Base-by-base conservation (phyloP, 805 yeast genomes). In the Zygoascus bituminiphila region DNA sequence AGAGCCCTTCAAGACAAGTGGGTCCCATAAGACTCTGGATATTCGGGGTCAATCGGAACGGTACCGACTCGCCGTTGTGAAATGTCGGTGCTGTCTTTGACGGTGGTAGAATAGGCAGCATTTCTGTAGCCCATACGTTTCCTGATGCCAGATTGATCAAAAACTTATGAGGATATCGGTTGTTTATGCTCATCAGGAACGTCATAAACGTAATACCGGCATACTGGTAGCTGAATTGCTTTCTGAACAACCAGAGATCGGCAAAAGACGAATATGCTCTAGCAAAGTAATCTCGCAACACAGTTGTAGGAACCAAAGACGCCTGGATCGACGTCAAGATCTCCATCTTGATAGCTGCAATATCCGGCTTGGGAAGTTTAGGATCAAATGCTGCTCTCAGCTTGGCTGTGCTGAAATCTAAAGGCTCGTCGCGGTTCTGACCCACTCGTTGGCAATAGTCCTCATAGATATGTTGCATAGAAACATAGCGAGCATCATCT, bases 181-280 rank as follows among this genome's bases (percentile, higher is more conserved):
- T 80, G 63, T 88, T 88, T 59, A 93, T 86, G 67, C 95, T 82
- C 85, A 93, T 79, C 88, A 91, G 84, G 61, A 87, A 88, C 0
- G 98, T 86, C 75, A 89, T 81, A 65, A 91, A 91, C 40, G 88
- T 80, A 58, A 93, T 84, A 0, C 95, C 81, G 4, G 97, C 97
- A 67, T 91, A 93, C 65, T 89, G 96, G 23, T 95, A 82, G 4
- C 96, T 80, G 62, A 93, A 94, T 61, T 89, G 96, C 59, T 88
- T 88, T 54, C 98, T 78, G 81, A 94, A 93, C 46, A 91, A 68
- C 98, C 98, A 93, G 73, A 91, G 93, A 60, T 91, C 97, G 64
- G 85, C 96, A 63, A 83, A 94, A 50, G 80, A 76, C 10, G 82
- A 75, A 65, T 81, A 93, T 37, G 81, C 69, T 5, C 72, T 74